Percentiles rank a stretch among this genome's conserved stretches.
These are phyloP conservation scores for Maudiozyma serrabonitensis DNA, from an alignment of 805 yeast species.

Conservation along the genomic window DNA sequence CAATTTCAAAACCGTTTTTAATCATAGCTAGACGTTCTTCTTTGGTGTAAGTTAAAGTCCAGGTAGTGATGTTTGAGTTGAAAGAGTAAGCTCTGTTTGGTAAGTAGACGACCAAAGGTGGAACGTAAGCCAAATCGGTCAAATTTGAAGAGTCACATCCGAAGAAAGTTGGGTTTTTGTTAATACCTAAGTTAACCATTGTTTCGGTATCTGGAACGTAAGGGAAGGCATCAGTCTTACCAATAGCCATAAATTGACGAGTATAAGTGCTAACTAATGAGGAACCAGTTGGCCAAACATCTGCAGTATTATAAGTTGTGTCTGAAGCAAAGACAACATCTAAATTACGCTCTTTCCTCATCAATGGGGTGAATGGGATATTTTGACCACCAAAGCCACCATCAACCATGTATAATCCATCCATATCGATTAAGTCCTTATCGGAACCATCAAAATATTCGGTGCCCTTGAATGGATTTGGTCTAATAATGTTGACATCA, in stretches of 20 bases:
- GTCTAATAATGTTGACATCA: constrained; percentile 60
- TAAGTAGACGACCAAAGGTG: constrained; percentile 66
- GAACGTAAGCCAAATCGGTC: constrained; percentile 43
- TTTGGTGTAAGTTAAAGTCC: constrained; percentile 49
- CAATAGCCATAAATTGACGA: constrained; percentile 46
- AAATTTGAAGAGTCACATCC: constrained; percentile 67
- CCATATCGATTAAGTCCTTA: constrained; percentile 30
- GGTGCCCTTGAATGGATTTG: constrained; percentile 58
- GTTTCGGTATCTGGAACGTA: constrained; percentile 64
- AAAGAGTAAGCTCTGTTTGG: constrained; percentile 64
- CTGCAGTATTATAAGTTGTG: constrained; percentile 55
- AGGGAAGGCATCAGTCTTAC: constrained; percentile 60
- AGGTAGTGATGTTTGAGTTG: constrained; percentile 62
- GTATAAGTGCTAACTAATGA: constrained; percentile 46
- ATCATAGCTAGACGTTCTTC: constrained; percentile 51
- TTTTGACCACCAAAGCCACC: constrained; percentile 64
- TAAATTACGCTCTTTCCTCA: constrained; percentile 48
- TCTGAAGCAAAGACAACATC: constrained; percentile 58
- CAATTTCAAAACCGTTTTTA: constrained; percentile 65
- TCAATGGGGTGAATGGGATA: constrained; percentile 50
- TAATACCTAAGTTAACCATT: constrained; percentile 49
- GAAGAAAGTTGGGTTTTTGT: constrained; percentile 65
- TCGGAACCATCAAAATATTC: constrained; percentile 28
- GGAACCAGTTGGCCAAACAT: constrained; percentile 58
- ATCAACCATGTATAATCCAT: constrained; percentile 47